Conservation (phyloP, 176 grass and related monocot species). For the Oryza glumipatula region DNA sequence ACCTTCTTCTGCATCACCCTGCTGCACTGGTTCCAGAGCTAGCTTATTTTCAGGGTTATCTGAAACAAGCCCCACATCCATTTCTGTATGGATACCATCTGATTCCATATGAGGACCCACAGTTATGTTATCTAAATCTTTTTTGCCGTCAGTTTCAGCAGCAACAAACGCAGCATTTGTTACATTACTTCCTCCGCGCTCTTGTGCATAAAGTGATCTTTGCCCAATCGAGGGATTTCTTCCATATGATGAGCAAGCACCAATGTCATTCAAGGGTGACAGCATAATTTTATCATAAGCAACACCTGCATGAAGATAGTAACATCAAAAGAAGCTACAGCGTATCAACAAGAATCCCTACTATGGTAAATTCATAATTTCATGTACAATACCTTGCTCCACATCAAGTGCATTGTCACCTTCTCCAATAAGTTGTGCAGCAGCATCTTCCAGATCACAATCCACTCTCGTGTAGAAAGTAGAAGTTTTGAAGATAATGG, state of each 20-base stretch:
- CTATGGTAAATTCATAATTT: constrained; percentile 1
- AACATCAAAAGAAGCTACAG: constrained; percentile 7
- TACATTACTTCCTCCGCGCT: background rate
- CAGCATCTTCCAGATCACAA: background rate
- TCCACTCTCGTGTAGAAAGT: background rate
- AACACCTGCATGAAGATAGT: background rate
- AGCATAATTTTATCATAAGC: background rate
- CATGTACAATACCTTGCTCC: background rate
- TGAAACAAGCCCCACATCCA: background rate
- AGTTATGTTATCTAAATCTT: background rate
- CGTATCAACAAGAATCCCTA: background rate
- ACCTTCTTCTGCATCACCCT: constrained; percentile 36
- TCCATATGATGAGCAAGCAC: background rate
- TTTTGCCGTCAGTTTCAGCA: background rate
- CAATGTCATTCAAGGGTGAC: background rate
- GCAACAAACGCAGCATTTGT: background rate
- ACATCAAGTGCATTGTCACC: constrained; percentile 5
- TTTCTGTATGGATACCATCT: constrained; percentile 14
- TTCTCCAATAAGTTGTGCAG: background rate
- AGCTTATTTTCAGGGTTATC: constrained; percentile 12
- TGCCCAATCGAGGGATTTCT: constrained; percentile 7
- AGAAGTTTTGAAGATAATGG: background rate
- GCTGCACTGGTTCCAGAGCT: background rate
- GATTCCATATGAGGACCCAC: background rate
- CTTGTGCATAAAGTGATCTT: background rate